phyloP scores from a whole-genome alignment of 495 filamentous ascomycete genomes.

The Pyronema omphalodes region DNA sequence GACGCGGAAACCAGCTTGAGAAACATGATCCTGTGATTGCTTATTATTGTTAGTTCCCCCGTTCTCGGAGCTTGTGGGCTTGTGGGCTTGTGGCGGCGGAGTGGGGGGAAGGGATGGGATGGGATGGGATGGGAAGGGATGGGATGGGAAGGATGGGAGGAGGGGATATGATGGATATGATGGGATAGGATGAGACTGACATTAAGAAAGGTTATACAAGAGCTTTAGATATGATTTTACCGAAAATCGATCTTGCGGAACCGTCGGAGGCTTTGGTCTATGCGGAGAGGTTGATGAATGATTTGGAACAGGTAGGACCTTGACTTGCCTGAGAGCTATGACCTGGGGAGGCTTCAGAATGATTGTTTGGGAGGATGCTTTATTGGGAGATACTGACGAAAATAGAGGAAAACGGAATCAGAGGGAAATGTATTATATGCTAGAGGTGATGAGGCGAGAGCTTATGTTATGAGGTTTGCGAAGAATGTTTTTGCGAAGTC shows the following conservation, averaged over 20 bases:
- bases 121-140: too few relatives aligned
- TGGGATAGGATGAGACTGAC: too few relatives aligned
- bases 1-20: conserved; percentile 70
- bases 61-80: too few relatives aligned
- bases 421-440: conserved; percentile 50
- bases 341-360: not conserved
- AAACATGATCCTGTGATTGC: conserved; percentile 65
- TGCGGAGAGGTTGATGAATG: conserved; percentile 73
- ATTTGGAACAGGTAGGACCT: conserved; percentile 55
- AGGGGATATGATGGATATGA: too few relatives aligned
- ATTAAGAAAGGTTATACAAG: conserved; percentile 60
- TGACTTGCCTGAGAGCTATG: not conserved
- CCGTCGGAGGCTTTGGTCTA: conserved; percentile 60
- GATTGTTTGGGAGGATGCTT: too few relatives aligned
- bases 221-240: conserved; percentile 80
- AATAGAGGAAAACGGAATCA: conserved; percentile 16
- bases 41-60: conserved; percentile 70
- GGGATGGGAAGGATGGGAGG: too few relatives aligned
- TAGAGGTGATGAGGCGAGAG: conserved; percentile 69
- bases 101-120: too few relatives aligned
- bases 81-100: too few relatives aligned
- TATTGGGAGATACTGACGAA: too few relatives aligned
- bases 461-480: conserved; percentile 87
- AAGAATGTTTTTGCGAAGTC: conserved; percentile 71
- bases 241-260: conserved; percentile 52